Evolutionary conservation across 345 rosid genomes (phyloP).

Genomic region (Populus pruinosa): DNA sequence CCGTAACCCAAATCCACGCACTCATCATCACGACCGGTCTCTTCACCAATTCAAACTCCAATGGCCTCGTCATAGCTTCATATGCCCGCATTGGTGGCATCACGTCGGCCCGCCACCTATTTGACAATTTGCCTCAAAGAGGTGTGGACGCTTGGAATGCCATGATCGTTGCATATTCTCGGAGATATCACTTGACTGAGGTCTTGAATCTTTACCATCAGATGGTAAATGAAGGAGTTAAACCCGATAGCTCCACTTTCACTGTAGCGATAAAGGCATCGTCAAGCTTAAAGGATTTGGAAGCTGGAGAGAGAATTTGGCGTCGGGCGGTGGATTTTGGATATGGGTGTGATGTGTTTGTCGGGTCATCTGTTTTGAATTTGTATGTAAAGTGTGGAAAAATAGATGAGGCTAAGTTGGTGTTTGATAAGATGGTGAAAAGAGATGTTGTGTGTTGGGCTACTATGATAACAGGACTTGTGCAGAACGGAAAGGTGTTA

Average conservation of each 20-base stretch:
- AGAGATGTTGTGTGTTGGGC: slow-evolving; percentile 70
- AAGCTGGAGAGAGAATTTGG: slow-evolving; percentile 56
- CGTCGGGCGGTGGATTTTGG: slow-evolving; percentile 50
- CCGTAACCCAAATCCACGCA: slow-evolving; percentile 45
- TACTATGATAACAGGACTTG: slow-evolving; percentile 66
- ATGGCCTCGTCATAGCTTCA: slow-evolving; percentile 28
- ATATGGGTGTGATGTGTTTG: slow-evolving; percentile 59
- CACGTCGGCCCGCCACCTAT: slow-evolving; percentile 46
- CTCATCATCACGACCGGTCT: slow-evolving; percentile 36
- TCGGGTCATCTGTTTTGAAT: slow-evolving; percentile 69
- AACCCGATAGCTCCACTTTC: slow-evolving; percentile 73
- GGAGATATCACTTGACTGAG: slow-evolving; percentile 32
- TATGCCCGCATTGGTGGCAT: slow-evolving; percentile 37
- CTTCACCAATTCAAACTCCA: slow-evolving; percentile 22
- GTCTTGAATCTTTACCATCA: slow-evolving; percentile 47
- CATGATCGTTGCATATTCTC: slow-evolving; percentile 54
- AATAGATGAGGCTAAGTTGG: slow-evolving; percentile 45
- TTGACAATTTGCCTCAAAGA: slow-evolving; percentile 53
- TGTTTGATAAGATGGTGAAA: slow-evolving; percentile 52
- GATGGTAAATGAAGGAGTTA: slow-evolving; percentile 48
- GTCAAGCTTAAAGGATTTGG: slow-evolving; percentile 37
- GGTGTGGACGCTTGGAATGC: slow-evolving; percentile 51
- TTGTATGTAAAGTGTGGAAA: slow-evolving; percentile 54
- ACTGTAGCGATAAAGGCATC: slow-evolving; percentile 71
- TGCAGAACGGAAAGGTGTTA: slow-evolving; percentile 33